phyloP scores from a whole-genome alignment of 345 rosid genomes.

The Pelargonium nanum region DNA sequence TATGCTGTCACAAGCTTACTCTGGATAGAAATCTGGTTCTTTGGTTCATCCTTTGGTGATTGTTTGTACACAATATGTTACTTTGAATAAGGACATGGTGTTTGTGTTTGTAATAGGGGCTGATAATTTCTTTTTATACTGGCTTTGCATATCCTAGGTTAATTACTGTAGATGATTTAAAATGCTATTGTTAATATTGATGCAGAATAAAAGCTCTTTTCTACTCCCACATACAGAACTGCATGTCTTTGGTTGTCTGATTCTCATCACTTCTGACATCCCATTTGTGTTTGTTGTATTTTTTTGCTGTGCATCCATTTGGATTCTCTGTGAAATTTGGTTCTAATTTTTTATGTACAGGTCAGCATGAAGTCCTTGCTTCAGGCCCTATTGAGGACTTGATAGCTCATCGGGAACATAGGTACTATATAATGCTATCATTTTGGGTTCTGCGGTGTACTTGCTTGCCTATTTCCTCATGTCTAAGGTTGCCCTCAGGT shows the following conservation, averaged over 20 bases:
- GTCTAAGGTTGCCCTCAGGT: slow-evolving; percentile 38
- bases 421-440: slow-evolving; percentile 34
- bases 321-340: not conserved
- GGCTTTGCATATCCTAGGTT: too few species aligned
- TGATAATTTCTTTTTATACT: too few species aligned
- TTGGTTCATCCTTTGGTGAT: too few species aligned
- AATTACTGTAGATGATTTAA: too few species aligned
- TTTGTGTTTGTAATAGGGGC: too few species aligned
- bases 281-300: not conserved
- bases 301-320: not conserved
- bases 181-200: too few species aligned
- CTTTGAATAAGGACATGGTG: too few species aligned
- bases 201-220: too few species aligned
- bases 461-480: slow-evolving; percentile 1
- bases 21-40: too few species aligned
- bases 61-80: too few species aligned
- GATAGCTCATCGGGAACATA: slow-evolving; percentile 97
- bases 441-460: not conserved
- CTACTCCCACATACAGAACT: not conserved
- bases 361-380: slow-evolving; percentile 96
- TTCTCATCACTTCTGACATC: not conserved
- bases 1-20: too few species aligned
- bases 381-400: slow-evolving; percentile 98
- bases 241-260: not conserved
- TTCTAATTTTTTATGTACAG: slow-evolving; percentile 25